These are phyloP conservation scores for Candida coquimbonensis DNA, from an alignment of 805 yeast genomes.

Conservation along the genomic window DNA sequence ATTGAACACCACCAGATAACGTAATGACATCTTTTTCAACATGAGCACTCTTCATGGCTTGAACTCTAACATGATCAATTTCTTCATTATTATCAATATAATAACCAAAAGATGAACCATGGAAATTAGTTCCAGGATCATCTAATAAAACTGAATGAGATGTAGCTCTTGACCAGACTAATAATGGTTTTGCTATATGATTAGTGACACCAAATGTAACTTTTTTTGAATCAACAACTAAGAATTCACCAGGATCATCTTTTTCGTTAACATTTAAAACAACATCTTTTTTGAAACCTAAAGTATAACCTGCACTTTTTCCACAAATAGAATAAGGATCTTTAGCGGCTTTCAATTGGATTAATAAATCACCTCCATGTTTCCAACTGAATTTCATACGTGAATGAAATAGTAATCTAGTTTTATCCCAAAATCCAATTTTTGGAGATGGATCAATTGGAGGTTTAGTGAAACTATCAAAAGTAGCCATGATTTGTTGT, in stretches of 20 bases:
- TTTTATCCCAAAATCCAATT: constrained; percentile 90
- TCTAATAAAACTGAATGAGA: constrained; percentile 39
- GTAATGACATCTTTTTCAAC: constrained; percentile 50
- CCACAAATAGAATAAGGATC: constrained; percentile 73
- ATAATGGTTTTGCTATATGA: constrained; percentile 45
- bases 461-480: constrained; percentile 84
- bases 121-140: constrained; percentile 32
- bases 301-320: constrained; percentile 65
- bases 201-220: constrained; percentile 74
- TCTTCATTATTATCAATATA: constrained; percentile 28
- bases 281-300: constrained; percentile 63
- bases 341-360: constrained; percentile 65
- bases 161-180: constrained; percentile 54
- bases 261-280: constrained; percentile 53
- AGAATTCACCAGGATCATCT: constrained; percentile 61
- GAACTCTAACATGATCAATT: constrained; percentile 14
- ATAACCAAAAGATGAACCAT: constrained; percentile 43
- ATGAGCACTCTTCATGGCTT: constrained; percentile 20
- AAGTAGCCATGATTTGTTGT: constrained; percentile 67
- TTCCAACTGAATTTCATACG: constrained; percentile 46
- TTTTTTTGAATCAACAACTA: constrained; percentile 54
- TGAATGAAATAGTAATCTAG: constrained; percentile 73
- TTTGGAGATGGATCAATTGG: constrained; percentile 82
- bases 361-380: constrained; percentile 44
- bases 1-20: constrained; percentile 53